These are phyloP conservation scores for Saturnispora silvae DNA, from an alignment of 805 yeast genomes.

Conservation along the genomic window DNA sequence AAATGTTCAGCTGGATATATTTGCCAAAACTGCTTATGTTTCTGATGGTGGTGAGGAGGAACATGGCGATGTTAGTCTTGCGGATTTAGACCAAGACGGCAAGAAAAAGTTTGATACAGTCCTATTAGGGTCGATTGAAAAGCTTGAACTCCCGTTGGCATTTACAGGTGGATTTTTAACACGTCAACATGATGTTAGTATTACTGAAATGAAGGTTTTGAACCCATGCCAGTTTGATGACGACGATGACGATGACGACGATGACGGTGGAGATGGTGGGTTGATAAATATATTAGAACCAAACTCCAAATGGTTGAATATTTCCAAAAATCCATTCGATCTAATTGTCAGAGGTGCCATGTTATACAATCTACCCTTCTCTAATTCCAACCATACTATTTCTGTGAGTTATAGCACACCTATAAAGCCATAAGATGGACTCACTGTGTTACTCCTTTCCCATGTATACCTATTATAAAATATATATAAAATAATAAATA, in stretches of 20 bases:
- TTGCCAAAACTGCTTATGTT: constrained; percentile 59
- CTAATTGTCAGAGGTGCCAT: constrained; percentile 74
- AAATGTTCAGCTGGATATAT: constrained; percentile 69
- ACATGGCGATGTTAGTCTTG: neutral
- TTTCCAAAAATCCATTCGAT: constrained; percentile 75
- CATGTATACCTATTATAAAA: neutral
- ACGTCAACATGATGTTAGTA: constrained; percentile 45
- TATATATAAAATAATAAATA: neutral
- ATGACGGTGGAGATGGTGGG: constrained; percentile 8
- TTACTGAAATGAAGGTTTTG: constrained; percentile 59
- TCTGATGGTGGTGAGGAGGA: neutral
- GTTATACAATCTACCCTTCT: constrained; percentile 64
- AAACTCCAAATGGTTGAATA: constrained; percentile 55
- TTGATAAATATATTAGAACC: constrained; percentile 11
- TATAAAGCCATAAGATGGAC: constrained; percentile 37
- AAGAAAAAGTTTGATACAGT: constrained; percentile 36
- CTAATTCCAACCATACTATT: constrained; percentile 40
- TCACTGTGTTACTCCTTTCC: neutral
- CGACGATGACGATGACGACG: constrained; percentile 12
- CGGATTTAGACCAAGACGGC: neutral
- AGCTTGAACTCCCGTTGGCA: constrained; percentile 59
- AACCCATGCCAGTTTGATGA: constrained; percentile 51
- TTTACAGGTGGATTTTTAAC: constrained; percentile 74
- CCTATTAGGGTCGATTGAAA: constrained; percentile 56
- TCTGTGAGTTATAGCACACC: constrained; percentile 48